phyloP scores from a whole-genome alignment of 495 filamentous ascomycete genomes.

The Hypoxylon trugodes region DNA sequence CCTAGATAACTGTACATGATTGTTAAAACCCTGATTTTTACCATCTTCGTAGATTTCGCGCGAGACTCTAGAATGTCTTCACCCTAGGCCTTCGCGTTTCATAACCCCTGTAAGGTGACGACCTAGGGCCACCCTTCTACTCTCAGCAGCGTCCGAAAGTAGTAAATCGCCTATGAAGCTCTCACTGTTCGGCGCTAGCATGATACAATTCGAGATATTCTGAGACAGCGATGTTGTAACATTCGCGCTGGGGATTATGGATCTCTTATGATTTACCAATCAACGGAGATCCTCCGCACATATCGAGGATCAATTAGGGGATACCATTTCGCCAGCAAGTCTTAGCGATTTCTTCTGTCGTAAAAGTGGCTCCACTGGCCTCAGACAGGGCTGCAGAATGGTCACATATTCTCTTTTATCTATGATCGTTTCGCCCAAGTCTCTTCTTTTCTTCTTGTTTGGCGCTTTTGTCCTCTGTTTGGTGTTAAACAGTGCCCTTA shows the following conservation, averaged over 20 bases:
- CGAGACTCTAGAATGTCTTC: conserved; percentile 3
- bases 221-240: conserved; percentile 33
- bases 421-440: not conserved
- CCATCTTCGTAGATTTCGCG: no score
- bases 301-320: conserved; percentile 27
- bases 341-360: conserved; percentile 16
- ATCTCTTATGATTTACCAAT: conserved; percentile 25
- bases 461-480: conserved; percentile 4
- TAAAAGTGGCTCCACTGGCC: conserved; percentile 14
- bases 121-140: not conserved
- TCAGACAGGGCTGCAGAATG: conserved; percentile 13
- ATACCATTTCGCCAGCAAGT: conserved; percentile 12
- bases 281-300: conserved; percentile 24
- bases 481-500: conserved; percentile 25
- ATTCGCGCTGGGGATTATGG: conserved; percentile 12
- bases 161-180: conserved; percentile 7
- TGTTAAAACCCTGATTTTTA: no score
- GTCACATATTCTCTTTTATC: conserved; percentile 3
- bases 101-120: conserved; percentile 10
- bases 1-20: no score
- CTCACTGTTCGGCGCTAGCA: conserved; percentile 9
- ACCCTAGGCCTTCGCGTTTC: conserved; percentile 19
- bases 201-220: conserved; percentile 27
- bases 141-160: conserved; percentile 13
- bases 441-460: conserved; percentile 16